Evolutionary conservation across 371 early-diverging fungal genomes (phyloP).

Genomic region (Syncephalis fuscata): DNA sequence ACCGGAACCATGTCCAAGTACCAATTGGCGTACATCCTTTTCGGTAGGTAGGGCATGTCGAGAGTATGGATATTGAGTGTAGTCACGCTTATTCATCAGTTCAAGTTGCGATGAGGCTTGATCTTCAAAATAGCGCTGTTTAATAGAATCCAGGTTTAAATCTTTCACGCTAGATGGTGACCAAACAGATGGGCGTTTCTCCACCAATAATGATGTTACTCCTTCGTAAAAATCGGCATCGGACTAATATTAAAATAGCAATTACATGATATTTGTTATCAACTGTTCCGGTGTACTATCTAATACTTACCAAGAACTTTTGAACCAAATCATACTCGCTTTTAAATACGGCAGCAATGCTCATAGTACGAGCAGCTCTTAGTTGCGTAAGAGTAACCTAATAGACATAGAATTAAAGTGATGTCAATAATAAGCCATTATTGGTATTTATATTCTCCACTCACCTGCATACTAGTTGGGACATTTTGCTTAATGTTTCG

Average conservation of each 20-base stretch:
- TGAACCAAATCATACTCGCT: conserved; percentile 75
- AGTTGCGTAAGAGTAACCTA: conserved; percentile 67
- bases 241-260: conserved; percentile 20
- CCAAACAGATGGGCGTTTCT: conserved; percentile 62
- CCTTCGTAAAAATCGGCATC: conserved; percentile 83
- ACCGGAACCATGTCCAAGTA: too few relatives aligned
- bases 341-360: conserved; percentile 62
- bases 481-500: conserved; percentile 38
- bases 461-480: conserved; percentile 78
- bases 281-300: conserved; percentile 1
- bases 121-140: conserved; percentile 32
- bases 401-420: too few relatives aligned
- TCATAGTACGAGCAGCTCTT: conserved; percentile 44
- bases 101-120: conserved; percentile 15
- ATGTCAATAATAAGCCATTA: neutral
- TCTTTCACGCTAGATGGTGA: conserved; percentile 34
- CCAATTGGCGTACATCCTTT: neutral
- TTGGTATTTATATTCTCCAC: neutral
- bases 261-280: conserved; percentile 3
- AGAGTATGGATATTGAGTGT: neutral
- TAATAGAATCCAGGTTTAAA: conserved; percentile 37
- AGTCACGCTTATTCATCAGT: conserved; percentile 14
- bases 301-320: conserved; percentile 42
- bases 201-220: conserved; percentile 57
- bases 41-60: conserved; percentile 2